Evolutionary conservation across 2,329 filamentous ascomycete genomes (phyloP), one percentile per base, ranked within the genome.

Genomic region (Coleophoma crateriformis): DNA sequence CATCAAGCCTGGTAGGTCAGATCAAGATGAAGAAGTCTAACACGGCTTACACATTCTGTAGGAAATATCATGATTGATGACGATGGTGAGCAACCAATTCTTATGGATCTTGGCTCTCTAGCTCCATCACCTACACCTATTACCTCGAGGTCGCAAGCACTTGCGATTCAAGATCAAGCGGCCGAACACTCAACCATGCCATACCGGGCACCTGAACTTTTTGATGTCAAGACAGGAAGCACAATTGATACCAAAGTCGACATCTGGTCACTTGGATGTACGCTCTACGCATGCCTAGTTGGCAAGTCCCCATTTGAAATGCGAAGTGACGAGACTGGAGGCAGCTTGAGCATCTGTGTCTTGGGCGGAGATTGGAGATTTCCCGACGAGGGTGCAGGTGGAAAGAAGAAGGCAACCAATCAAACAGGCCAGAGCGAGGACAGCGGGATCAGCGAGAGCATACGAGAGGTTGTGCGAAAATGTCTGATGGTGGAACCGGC

Each of bases 41-140:
- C 11, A 3, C 13, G 15, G 35, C 8, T 35, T 15, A 55, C 59
- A 55, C 59, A 34, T 7, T 13, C 17, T 12, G 1, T 51, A 82
- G 81, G 90, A 51, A 99, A 99, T 71, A 95, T 99, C 65, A 99
- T 99, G 94, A 96, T 99, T 58, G 87, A 88, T 58, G 92, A 97
- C 66, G 84, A 90, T 61, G 94, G 94, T 58, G 80, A 84, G 52
- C 85, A 84, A 32, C 92, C 94, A 3, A 94, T 99, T 61, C 80
- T 99, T 34, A 99, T 99, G 94, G 94, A 99, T 66, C 83, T 99
- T 20, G 94, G 94, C 55, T 96, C 90, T 50, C 77, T 99, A 50
- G 87, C 90, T 38, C 87, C 87, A 15, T 90, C 89, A 2, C 94
- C 94, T 1, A 88, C 90, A 50, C 82, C 88, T 22, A 92, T 97